A percentile compares a stretch with the other conserved stretches of the same genome.
phyloP scores from a whole-genome alignment of 441 rosid species.

The Euphorbia schlechtendalii region DNA sequence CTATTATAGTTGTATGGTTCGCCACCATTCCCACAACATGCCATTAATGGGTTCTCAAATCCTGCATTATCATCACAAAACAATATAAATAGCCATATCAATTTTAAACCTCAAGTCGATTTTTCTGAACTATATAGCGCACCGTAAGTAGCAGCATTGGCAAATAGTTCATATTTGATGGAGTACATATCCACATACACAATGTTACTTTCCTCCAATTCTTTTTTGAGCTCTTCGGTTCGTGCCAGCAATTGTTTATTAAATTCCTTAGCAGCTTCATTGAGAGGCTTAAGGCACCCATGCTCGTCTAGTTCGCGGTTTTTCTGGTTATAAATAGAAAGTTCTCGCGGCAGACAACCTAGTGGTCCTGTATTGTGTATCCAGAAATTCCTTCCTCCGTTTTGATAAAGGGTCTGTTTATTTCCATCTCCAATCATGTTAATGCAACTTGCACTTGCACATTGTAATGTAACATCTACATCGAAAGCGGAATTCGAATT shows the following conservation, averaged over 20 bases:
- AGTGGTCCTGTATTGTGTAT: slow-evolving; percentile 51
- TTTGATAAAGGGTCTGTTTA: slow-evolving; percentile 26
- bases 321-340: slow-evolving; percentile 23
- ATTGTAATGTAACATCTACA: background rate
- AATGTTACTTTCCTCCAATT: slow-evolving; percentile 19
- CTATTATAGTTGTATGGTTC: slow-evolving; percentile 44
- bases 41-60: slow-evolving; percentile 48
- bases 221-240: slow-evolving; percentile 25
- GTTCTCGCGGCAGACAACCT: slow-evolving; percentile 49
- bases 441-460: background rate
- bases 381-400: slow-evolving; percentile 58
- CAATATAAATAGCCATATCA: background rate
- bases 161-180: slow-evolving; percentile 43
- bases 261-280: slow-evolving; percentile 42
- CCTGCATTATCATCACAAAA: slow-evolving; percentile 26
- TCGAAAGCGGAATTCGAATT: background rate
- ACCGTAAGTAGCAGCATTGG: slow-evolving; percentile 39
- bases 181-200: slow-evolving; percentile 33
- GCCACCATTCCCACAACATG: slow-evolving; percentile 54
- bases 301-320: slow-evolving; percentile 32
- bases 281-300: slow-evolving; percentile 43
- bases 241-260: slow-evolving; percentile 32
- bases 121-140: background rate
- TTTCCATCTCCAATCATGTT: background rate
- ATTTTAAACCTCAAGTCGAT: background rate